These are phyloP conservation scores for Malus sieversii DNA, from an alignment of 306 rosid genomes.

Conservation along the genomic window DNA sequence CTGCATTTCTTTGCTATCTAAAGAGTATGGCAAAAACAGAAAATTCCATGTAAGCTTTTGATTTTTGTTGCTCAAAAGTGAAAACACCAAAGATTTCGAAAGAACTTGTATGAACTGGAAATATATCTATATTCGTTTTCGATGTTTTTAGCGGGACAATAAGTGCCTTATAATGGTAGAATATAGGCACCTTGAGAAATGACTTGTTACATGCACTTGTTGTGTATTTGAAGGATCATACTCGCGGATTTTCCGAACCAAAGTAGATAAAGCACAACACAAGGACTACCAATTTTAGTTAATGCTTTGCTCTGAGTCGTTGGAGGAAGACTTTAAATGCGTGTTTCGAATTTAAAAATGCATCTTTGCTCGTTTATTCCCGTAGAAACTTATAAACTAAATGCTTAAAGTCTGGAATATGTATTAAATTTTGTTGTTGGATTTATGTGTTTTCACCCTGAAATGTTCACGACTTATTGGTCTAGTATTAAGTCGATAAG, in stretches of 20 bases:
- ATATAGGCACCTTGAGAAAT: neutral
- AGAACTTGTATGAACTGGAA: neutral
- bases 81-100: neutral
- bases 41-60: neutral
- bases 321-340: neutral
- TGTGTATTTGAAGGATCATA: neutral
- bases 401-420: neutral
- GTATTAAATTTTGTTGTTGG: neutral
- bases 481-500: neutral
- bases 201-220: neutral
- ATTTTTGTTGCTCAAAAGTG: slow-evolving; percentile 3
- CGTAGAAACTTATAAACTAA: neutral
- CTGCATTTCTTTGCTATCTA: neutral
- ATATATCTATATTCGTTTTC: too few species aligned
- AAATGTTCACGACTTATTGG: neutral
- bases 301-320: neutral
- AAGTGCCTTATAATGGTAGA: neutral
- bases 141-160: too few species aligned
- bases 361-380: neutral
- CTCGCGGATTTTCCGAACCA: neutral
- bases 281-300: neutral
- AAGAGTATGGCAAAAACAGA: neutral
- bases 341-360: too few species aligned
- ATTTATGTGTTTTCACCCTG: neutral
- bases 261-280: neutral